These are phyloP conservation scores for Mixia osmundae DNA, from an alignment of 1,284 basidiomycete species.

Conservation along the genomic window DNA sequence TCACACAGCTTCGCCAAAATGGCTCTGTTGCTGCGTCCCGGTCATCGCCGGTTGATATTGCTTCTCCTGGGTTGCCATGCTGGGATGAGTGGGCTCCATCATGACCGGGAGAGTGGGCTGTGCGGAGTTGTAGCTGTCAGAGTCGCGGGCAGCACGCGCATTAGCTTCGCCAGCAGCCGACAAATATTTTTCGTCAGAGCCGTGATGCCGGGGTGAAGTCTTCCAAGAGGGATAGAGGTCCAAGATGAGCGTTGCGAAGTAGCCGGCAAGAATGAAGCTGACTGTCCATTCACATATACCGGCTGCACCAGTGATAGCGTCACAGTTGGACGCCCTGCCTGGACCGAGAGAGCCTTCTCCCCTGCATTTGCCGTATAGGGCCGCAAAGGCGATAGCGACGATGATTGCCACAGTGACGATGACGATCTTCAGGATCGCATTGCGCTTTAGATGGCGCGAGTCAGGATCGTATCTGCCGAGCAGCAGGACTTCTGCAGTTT, in stretches of 20 bases:
- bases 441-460: slow-evolving; percentile 23
- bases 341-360: slow-evolving; percentile 1
- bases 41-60: too few species aligned
- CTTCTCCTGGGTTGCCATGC: too few species aligned
- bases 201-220: slow-evolving; percentile 24
- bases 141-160: too few species aligned
- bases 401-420: slow-evolving; percentile 25
- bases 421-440: slow-evolving; percentile 26
- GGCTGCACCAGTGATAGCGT: slow-evolving; percentile 24
- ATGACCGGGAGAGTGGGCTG: too few species aligned
- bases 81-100: too few species aligned
- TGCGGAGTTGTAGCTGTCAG: too few species aligned
- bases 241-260: slow-evolving; percentile 21
- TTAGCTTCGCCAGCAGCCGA: too few species aligned
- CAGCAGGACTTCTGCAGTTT: slow-evolving; percentile 26
- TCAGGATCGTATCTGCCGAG: slow-evolving; percentile 20
- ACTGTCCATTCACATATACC: slow-evolving; percentile 25
- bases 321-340: slow-evolving; percentile 19
- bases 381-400: slow-evolving; percentile 27
- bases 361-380: slow-evolving; percentile 21
- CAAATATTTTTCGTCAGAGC: slow-evolving; percentile 17
- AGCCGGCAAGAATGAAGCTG: slow-evolving; percentile 21
- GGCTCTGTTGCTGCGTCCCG: too few species aligned
- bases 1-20: too few species aligned
- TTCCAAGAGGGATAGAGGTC: slow-evolving; percentile 24